Percentiles rank a stretch among this genome's conserved stretches.
Evolutionary conservation across 108 stramenopile species (phyloP).

Genomic region (Pseudonitzschia multistriata): DNA sequence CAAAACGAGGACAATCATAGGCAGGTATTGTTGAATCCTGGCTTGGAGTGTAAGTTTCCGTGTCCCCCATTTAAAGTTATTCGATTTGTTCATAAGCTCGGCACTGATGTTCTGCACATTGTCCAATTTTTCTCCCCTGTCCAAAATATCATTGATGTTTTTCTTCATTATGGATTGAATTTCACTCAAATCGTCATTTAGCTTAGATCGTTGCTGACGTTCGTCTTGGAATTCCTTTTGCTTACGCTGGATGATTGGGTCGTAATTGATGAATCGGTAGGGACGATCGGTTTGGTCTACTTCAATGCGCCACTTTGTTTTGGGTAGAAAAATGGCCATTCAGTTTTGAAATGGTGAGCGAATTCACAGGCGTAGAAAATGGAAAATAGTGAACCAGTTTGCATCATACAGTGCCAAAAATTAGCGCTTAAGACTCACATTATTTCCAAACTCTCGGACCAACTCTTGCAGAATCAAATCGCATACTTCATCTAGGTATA

Average conservation of each 20-base stretch:
- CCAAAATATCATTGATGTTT: constrained; percentile 89
- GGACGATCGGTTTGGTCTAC: constrained; percentile 87
- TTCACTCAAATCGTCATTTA: constrained; percentile 94
- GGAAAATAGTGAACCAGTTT: neutral
- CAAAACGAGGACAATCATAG: constrained; percentile 51
- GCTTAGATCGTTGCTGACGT: constrained; percentile 64
- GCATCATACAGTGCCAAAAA: neutral
- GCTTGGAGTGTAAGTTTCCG: constrained; percentile 84
- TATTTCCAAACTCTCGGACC: constrained; percentile 74
- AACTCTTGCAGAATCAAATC: constrained; percentile 81
- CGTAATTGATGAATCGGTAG: constrained; percentile 90
- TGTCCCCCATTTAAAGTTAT: constrained; percentile 91
- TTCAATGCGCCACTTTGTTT: constrained; percentile 56
- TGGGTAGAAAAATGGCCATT: too few species aligned
- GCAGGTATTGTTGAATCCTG: constrained; percentile 83
- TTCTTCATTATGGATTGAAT: constrained; percentile 96
- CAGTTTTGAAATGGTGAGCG: too few species aligned
- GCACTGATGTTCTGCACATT: constrained; percentile 70
- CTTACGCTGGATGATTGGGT: constrained; percentile 91
- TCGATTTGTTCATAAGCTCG: constrained; percentile 74
- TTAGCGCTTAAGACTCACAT: constrained; percentile 35
- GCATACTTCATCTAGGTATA: constrained; percentile 93
- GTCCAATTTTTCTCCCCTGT: constrained; percentile 88
- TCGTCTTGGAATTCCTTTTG: constrained; percentile 92
- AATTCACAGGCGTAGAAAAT: too few species aligned